Conservation (phyloP, 495 filamentous ascomycete genomes). For the Penicillium fimorum region DNA sequence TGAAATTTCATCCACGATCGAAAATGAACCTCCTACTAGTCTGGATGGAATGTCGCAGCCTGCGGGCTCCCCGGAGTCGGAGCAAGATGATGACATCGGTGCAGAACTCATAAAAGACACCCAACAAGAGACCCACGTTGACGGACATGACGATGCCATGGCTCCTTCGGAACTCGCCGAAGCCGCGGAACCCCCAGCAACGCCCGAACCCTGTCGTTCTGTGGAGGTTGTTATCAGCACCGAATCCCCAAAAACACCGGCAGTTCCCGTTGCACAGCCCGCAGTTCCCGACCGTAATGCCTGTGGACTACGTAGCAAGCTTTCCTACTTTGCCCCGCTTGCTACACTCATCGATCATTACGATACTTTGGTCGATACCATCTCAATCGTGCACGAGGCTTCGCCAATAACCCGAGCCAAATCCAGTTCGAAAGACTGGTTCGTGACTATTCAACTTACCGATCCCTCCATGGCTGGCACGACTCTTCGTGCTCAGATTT, state of each 20-base stretch:
- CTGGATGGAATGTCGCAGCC: background rate
- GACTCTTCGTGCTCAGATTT: conserved; percentile 59
- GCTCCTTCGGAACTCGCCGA: background rate
- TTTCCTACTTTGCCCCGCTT: conserved; percentile 68
- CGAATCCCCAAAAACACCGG: conserved; percentile 1
- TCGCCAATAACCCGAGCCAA: conserved; percentile 59
- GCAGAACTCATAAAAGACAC: background rate
- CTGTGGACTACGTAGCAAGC: conserved; percentile 57
- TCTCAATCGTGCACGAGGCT: conserved; percentile 62
- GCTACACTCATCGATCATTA: conserved; percentile 59
- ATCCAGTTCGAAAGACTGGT: conserved; percentile 66
- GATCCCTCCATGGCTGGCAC: conserved; percentile 58
- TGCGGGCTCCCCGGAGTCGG: background rate
- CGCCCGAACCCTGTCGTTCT: background rate
- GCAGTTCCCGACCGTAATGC: conserved; percentile 32
- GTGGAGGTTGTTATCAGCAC: conserved; percentile 7
- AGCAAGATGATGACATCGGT: background rate
- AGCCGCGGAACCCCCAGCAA: background rate
- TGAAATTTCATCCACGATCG: conserved; percentile 9
- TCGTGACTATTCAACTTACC: conserved; percentile 65
- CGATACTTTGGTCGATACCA: conserved; percentile 57
- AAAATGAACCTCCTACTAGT: conserved; percentile 9
- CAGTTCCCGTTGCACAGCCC: conserved; percentile 14
- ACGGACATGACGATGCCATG: background rate
- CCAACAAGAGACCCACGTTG: background rate